Percentiles rank a stretch among this genome's conserved stretches.
phyloP scores from a whole-genome alignment of 352 stramenopile species.

The Peronosclerospora sorghi region DNA sequence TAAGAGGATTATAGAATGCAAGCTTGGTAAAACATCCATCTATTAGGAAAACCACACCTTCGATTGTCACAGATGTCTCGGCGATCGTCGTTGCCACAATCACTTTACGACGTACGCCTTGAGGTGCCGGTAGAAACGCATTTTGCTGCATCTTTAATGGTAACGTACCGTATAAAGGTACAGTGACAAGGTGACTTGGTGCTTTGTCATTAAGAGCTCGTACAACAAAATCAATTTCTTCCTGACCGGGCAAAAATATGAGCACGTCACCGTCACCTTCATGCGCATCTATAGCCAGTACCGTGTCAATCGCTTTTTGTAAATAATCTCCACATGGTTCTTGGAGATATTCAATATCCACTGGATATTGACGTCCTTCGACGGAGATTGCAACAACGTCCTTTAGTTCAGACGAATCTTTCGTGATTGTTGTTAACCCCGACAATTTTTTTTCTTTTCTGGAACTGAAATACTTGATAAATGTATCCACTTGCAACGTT shows the following conservation, averaged over 20 bases:
- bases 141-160: conserved; percentile 87
- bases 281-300: conserved; percentile 52
- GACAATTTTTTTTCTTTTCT: conserved; percentile 26
- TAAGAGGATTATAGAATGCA: conserved; percentile 75
- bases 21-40: conserved; percentile 76
- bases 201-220: conserved; percentile 37
- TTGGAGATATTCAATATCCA: conserved; percentile 86
- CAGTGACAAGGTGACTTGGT: conserved; percentile 34
- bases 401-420: conserved; percentile 8
- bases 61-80: conserved; percentile 96
- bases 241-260: conserved; percentile 90
- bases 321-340: conserved; percentile 60
- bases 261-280: conserved; percentile 88
- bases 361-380: conserved; percentile 84
- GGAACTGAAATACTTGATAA: conserved; percentile 84
- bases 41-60: conserved; percentile 85
- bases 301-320: conserved; percentile 59
- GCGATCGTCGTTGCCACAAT: conserved; percentile 89
- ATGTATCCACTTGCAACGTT: conserved; percentile 76
- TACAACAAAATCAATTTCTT: conserved; percentile 91
- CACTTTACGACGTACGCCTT: conserved; percentile 58
- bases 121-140: conserved; percentile 79
- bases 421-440: neutral
- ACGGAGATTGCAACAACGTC: conserved; percentile 63
- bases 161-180: conserved; percentile 89